Percentiles rank a stretch among this genome's conserved stretches.
These are phyloP conservation scores for Croton setiger DNA, from an alignment of 441 rosid genomes.

Conservation along the genomic window DNA sequence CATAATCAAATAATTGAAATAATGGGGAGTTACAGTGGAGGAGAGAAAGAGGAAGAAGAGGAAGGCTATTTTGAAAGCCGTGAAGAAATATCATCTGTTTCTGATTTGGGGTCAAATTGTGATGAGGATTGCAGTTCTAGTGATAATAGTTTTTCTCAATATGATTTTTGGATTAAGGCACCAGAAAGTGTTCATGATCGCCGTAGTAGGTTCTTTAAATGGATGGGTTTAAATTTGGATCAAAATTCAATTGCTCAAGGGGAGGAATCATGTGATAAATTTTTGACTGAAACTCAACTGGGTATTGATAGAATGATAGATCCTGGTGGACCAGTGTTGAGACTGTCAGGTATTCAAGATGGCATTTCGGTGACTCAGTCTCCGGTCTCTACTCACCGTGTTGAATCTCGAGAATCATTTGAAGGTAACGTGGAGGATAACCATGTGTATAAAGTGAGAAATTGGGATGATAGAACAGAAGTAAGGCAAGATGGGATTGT, in stretches of 20 bases:
- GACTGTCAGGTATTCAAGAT: constrained; percentile 30
- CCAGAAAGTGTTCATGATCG: constrained; percentile 69
- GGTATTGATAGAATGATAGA: constrained; percentile 35
- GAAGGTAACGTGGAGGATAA: constrained; percentile 21
- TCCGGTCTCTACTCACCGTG: constrained; percentile 19
- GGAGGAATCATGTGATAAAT: constrained; percentile 28
- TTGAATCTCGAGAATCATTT: constrained; percentile 24
- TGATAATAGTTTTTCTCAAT: constrained; percentile 27
- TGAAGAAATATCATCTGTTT: constrained; percentile 44
- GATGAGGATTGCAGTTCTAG: constrained; percentile 27
- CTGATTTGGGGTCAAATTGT: constrained; percentile 31
- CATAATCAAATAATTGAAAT: constrained; percentile 17
- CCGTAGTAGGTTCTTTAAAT: constrained; percentile 62
- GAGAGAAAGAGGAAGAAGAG: constrained; percentile 58
- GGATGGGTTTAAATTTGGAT: constrained; percentile 56
- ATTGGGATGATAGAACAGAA: constrained; percentile 31
- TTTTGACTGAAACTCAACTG: constrained; percentile 9
- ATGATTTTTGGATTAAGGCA: constrained; percentile 61
- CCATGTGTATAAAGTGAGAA: constrained; percentile 19
- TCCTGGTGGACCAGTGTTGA: constrained; percentile 41
- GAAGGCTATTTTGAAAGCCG: constrained; percentile 63
- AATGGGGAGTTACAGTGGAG: constrained; percentile 36
- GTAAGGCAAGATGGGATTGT: constrained; percentile 23
- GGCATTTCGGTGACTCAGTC: constrained; percentile 18
- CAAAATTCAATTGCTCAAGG: constrained; percentile 14